Conservation (phyloP, 345 rosid genomes). For the Arabidopsis suecica region DNA sequence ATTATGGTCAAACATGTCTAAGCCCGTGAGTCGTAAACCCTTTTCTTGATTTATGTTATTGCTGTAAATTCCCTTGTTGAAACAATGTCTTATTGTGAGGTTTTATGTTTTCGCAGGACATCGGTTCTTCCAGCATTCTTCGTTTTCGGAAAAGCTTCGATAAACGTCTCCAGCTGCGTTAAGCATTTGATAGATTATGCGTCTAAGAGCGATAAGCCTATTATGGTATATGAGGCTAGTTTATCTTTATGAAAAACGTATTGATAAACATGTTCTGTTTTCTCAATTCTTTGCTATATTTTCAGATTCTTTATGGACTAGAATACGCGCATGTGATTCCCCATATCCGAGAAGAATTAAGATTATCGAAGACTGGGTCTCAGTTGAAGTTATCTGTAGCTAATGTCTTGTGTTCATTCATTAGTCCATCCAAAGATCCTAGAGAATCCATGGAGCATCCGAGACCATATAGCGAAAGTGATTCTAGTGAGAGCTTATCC, state of each 20-base stretch:
- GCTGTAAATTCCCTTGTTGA: neutral
- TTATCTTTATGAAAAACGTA: neutral
- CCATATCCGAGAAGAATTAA: constrained; percentile 53
- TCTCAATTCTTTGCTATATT: constrained; percentile 3
- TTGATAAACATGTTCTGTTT: constrained; percentile 7
- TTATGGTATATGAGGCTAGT: constrained; percentile 54
- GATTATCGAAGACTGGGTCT: constrained; percentile 30
- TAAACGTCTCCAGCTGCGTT: constrained; percentile 32
- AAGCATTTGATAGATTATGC: constrained; percentile 11
- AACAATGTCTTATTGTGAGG: neutral
- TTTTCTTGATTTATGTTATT: constrained; percentile 4
- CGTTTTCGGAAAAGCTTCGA: constrained; percentile 25
- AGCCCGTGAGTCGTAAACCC: constrained; percentile 70
- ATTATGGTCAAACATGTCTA: constrained; percentile 92
- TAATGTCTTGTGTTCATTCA: constrained; percentile 57
- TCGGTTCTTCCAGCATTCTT: constrained; percentile 81
- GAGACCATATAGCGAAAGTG: constrained; percentile 31
- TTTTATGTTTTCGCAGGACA: constrained; percentile 55
- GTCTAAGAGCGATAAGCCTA: neutral
- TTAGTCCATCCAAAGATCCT: constrained; percentile 56
- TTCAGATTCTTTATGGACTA: constrained; percentile 89
- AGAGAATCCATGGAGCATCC: constrained; percentile 45
- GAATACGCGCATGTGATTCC: constrained; percentile 75
- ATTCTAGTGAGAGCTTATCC: constrained; percentile 40
- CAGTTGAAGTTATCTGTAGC: constrained; percentile 55